Evolutionary conservation across 495 filamentous ascomycete genomes (phyloP), one percentile per base, ranked within the genome.

Genomic region (Xylona heveae): DNA sequence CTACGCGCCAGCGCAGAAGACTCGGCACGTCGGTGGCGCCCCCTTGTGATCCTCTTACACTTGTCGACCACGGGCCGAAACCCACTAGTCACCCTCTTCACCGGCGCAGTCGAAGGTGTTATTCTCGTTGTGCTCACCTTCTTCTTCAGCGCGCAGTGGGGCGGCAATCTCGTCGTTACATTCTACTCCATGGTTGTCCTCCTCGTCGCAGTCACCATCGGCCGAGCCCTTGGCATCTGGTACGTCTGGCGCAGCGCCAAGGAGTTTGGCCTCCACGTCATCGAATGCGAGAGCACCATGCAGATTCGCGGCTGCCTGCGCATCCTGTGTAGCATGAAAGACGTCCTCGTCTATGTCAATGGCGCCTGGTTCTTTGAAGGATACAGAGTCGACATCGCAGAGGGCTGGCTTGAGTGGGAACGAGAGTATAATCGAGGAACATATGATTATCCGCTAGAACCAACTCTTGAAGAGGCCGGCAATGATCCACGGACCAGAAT

Each of bases 111-210:
- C n/a, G 41, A 44, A 32, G 41, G 24, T 3, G 27, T 10, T 3
- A 30, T 44, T 6, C 39, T 44, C 5, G 27, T 44, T 16, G 28
- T 42, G 4, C 39, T 44, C 9, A 44, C 41, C 2, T 42, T 44
- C 30, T 44, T 44, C 35, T 44, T 44, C 31, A 34, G 34, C 6
- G 39, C 41, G 7, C 41, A 44, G 17, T 44, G 41, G 41, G 41
- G 39, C 31, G 41, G 41, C 3, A 44, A 44, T 19, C 40, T 44
- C 3, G 6, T 18, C 29, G 7, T 44, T 19, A 44, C 41, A 6
- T 19, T 34, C 18, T 28, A 24, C 6, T 33, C 41, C 6, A 34
- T 44, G 9, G 24, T 19, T 8, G 21, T 42, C n/a, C 30, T 44
- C 2, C 30, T 44, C 8, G 16, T 44, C 17, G 37, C 38, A 26